Conservation (phyloP, 306 rosid genomes). For the Citrullus mucosospermus region DNA sequence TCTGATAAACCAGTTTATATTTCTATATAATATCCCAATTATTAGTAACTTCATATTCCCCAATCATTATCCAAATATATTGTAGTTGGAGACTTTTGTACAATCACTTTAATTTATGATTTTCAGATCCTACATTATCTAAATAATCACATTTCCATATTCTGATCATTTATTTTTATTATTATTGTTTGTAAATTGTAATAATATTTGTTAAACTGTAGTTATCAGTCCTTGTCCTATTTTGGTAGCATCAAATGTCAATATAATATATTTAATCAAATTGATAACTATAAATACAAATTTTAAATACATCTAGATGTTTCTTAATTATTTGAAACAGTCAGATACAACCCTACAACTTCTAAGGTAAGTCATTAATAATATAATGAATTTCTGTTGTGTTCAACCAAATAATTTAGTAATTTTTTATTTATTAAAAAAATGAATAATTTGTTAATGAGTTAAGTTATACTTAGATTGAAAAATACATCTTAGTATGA, state of each 20-base stretch:
- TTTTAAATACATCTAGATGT: background rate
- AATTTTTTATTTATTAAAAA: too few species aligned
- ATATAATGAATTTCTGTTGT: background rate
- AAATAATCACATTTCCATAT: background rate
- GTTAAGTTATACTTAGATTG: background rate
- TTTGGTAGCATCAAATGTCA: background rate
- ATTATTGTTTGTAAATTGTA: background rate
- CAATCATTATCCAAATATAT: background rate
- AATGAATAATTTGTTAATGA: background rate
- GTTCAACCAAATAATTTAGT: background rate
- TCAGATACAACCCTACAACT: background rate
- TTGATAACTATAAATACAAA: background rate
- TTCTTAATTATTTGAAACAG: background rate
- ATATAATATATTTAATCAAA: background rate
- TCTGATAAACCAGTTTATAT: background rate
- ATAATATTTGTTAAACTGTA: background rate
- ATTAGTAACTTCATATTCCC: conserved; percentile 1
- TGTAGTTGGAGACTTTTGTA: background rate
- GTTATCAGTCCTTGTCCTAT: background rate
- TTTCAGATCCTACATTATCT: background rate
- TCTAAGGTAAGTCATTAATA: background rate
- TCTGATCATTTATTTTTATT: background rate
- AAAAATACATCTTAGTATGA: background rate
- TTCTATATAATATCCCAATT: background rate
- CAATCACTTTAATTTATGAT: background rate